Conservation (phyloP, 305 asterid genomes). For the Fraxinus dipetala region DNA sequence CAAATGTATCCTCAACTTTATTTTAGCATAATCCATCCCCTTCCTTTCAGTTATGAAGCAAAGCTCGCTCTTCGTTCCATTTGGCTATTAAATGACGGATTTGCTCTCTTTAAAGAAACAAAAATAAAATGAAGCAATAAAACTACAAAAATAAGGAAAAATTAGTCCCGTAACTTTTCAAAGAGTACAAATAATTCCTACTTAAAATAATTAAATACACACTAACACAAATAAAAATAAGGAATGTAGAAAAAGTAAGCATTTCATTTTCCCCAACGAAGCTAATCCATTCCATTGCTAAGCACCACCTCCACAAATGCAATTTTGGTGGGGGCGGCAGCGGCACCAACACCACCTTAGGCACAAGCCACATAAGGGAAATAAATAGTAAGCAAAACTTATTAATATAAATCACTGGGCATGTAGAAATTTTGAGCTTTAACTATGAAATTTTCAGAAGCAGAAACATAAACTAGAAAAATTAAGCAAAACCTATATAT, state of each 20-base stretch:
- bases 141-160: neutral
- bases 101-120: neutral
- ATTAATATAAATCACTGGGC: neutral
- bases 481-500: neutral
- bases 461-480: neutral
- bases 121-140: neutral
- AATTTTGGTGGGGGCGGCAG: neutral
- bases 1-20: neutral
- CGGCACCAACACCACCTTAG: neutral
- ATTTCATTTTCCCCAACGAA: neutral
- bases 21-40: neutral
- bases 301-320: neutral
- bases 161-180: neutral
- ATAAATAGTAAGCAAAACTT: neutral
- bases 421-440: neutral
- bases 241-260: neutral
- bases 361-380: neutral
- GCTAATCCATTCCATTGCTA: neutral
- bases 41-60: neutral
- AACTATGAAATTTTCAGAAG: neutral
- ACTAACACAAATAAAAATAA: neutral
- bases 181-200: neutral
- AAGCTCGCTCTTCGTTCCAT: neutral
- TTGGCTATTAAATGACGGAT: neutral
- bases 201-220: neutral